Evolutionary conservation across 345 rosid genomes (phyloP).

Genomic region (Odontarrhena argentea): DNA sequence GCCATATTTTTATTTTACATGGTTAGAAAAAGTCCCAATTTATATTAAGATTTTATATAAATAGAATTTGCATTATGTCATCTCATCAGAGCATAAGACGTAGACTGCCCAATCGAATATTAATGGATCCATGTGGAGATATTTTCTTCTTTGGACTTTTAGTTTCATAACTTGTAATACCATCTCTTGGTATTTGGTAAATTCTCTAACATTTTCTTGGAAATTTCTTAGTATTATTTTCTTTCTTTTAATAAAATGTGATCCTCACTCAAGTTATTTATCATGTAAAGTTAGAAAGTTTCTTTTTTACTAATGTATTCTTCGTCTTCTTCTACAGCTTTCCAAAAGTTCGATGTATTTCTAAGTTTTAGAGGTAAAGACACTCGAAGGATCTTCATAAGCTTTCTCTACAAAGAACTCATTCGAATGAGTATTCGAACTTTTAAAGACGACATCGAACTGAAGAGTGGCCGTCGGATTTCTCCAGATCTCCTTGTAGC

Average conservation of each 20-base stretch:
- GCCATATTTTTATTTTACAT: too few species aligned
- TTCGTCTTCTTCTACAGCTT: neutral
- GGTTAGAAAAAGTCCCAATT: neutral
- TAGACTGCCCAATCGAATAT: conserved; percentile 9
- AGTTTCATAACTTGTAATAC: conserved; percentile 13
- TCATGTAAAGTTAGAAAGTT: conserved; percentile 1
- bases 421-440: conserved; percentile 11
- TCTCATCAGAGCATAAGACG: conserved; percentile 17
- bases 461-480: conserved; percentile 28
- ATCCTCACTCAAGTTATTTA: neutral
- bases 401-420: conserved; percentile 25
- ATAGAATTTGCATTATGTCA: neutral
- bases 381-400: conserved; percentile 27
- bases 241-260: neutral
- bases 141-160: conserved; percentile 20
- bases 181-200: conserved; percentile 15
- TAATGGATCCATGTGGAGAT: too few species aligned
- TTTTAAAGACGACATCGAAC: conserved; percentile 32
- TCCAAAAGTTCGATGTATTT: conserved; percentile 22
- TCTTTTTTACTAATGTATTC: neutral
- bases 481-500: conserved; percentile 17
- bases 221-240: neutral
- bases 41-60: neutral
- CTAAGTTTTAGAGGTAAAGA: conserved; percentile 39
- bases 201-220: conserved; percentile 13